Conservation (phyloP, 345 rosid genomes). For the Odontarrhena argentea region DNA sequence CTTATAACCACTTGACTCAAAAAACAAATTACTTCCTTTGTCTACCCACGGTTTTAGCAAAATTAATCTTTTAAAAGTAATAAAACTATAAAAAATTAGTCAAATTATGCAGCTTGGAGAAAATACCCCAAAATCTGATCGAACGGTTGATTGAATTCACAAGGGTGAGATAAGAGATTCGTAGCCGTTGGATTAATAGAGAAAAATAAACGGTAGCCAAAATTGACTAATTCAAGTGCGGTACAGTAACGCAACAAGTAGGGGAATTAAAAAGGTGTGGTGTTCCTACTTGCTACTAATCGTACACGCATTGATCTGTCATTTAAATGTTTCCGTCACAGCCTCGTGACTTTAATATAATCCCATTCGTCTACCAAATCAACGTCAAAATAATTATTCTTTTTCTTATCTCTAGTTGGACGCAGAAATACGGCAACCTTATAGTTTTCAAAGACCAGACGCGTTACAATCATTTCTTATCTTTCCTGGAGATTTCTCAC, state of each 20-base stretch:
- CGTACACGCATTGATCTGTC: slow-evolving; percentile 34
- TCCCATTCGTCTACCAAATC: slow-evolving; percentile 31
- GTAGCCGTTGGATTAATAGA: slow-evolving; percentile 18
- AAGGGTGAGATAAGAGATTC: not conserved
- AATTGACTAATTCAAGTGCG: slow-evolving; percentile 22
- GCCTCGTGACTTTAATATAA: slow-evolving; percentile 25
- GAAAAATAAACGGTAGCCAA: not conserved
- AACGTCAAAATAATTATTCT: slow-evolving; percentile 19
- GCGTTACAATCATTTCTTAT: slow-evolving; percentile 9
- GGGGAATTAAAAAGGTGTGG: not conserved
- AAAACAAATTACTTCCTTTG: too few relatives aligned
- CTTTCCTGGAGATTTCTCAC: slow-evolving; percentile 35
- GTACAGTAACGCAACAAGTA: slow-evolving; percentile 17
- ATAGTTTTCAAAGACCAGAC: slow-evolving; percentile 27
- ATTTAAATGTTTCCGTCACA: slow-evolving; percentile 27
- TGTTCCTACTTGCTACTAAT: not conserved
- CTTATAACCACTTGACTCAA: too few relatives aligned
- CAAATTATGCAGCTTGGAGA: not conserved
- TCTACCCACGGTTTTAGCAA: too few relatives aligned
- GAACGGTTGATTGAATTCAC: not conserved
- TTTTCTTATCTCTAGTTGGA: not conserved
- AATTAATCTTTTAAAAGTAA: not conserved
- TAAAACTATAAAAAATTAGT: not conserved
- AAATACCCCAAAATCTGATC: not conserved
- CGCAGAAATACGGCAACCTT: slow-evolving; percentile 11